phyloP scores from a whole-genome alignment of 2,329 filamentous ascomycete genomes.

The Clonostachys rosea region DNA sequence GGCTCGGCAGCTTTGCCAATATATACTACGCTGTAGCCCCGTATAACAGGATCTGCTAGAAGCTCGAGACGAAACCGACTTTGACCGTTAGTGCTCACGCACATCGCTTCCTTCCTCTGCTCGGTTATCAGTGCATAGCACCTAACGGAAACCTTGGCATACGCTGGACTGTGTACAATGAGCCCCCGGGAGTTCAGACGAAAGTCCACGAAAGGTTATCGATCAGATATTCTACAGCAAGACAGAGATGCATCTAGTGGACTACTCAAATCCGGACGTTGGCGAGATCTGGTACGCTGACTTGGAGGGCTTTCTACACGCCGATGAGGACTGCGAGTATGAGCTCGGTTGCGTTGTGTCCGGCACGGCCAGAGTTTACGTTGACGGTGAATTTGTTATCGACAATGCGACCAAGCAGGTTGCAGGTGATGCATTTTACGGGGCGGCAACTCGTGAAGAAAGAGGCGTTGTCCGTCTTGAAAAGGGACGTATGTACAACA shows the following conservation, averaged over 20 bases:
- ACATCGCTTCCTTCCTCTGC: constrained; percentile 57
- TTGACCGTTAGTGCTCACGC: constrained; percentile 61
- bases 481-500: constrained; percentile 1
- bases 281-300: constrained; percentile 54
- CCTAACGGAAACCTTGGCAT: constrained; percentile 23
- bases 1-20: constrained; percentile 56
- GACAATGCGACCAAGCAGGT: constrained; percentile 19
- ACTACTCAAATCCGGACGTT: constrained; percentile 48
- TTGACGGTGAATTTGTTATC: constrained; percentile 22
- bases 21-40: constrained; percentile 70
- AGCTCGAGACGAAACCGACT: constrained; percentile 33
- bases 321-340: constrained; percentile 54
- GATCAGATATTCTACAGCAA: constrained; percentile 43
- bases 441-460: constrained; percentile 22
- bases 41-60: constrained; percentile 61
- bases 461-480: constrained; percentile 6
- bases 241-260: constrained; percentile 43
- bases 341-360: constrained; percentile 64
- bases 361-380: constrained; percentile 32
- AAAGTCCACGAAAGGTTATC: constrained; percentile 38
- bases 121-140: constrained; percentile 47
- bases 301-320: constrained; percentile 54
- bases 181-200: constrained; percentile 33
- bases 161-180: constrained; percentile 57
- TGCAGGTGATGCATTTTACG: constrained; percentile 25